A percentile compares a stretch with the other conserved stretches of the same genome.
phyloP scores from a whole-genome alignment of 2,329 filamentous ascomycete species.

The Colletotrichum scovillei region DNA sequence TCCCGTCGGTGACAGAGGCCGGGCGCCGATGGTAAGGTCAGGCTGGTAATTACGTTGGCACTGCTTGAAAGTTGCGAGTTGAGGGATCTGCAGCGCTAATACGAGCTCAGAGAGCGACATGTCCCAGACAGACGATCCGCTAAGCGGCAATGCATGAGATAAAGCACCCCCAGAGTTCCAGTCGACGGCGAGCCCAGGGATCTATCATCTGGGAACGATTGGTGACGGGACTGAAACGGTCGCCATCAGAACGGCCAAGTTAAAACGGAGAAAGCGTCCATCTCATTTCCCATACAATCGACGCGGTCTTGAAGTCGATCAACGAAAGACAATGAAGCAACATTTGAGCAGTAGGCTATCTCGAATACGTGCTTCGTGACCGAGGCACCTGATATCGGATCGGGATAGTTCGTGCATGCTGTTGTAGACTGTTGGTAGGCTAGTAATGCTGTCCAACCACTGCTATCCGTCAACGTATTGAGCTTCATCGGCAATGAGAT shows the following conservation, averaged over 20 bases:
- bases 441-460: background rate
- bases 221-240: background rate
- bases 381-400: conserved; percentile 16
- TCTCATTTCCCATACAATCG: background rate
- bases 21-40: background rate
- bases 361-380: conserved; percentile 3
- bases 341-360: background rate
- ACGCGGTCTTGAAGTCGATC: background rate
- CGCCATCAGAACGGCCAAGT: background rate
- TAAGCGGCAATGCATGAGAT: conserved; percentile 10
- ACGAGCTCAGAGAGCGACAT: background rate
- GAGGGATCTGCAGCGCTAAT: conserved; percentile 11
- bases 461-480: background rate
- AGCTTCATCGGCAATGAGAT: background rate
- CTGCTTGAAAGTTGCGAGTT: background rate
- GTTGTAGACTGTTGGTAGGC: background rate
- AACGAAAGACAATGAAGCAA: too few species aligned
- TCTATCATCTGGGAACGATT: background rate
- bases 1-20: background rate
- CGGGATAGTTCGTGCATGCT: background rate
- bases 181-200: background rate
- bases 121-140: conserved; percentile 12
- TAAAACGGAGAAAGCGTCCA: background rate
- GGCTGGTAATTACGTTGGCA: background rate
- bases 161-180: background rate